Base-by-base conservation (phyloP, 306 rosid species). In the Sesbania bispinosa region DNA sequence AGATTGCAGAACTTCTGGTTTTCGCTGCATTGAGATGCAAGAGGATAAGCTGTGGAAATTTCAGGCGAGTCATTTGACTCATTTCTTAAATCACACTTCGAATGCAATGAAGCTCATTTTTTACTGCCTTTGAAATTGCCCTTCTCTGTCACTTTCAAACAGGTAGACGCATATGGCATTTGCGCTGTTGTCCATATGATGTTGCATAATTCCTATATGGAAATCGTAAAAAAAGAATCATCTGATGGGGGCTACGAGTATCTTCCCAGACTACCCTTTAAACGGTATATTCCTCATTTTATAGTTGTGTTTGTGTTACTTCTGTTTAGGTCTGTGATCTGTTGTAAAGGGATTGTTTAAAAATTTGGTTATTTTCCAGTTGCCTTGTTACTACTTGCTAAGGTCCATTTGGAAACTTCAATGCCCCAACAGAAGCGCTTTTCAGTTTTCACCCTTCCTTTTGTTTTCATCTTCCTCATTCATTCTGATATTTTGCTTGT, bases 11-110 rank as follows among this genome's bases (percentile, higher is more conserved):
- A 91, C 97, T 86, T 94, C 97, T 42, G 96, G 97, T 38, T 91
- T 94, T 85, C 93, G 93, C 78, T 94, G 97, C 77, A 84, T 81
- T 59, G 96, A 94, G 83, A 94, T 94, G 98, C 95, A 73, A 77
- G 91, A 82, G 78, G 63, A 82, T 16, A 89, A 77, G 62, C 92
- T 92, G 3, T 94, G 98, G 98, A 89, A 71, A 77, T 86, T 80
- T 86, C 98, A 94, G 96, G 98, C 67, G 23, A 81, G 88, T 79
- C 57, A 39, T 67, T 35, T 59, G 23, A 81, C 87, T 79, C 57
- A 39, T 67, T 35, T 59, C 73, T 75, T 42, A 19, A 50, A 54
- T 76, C 46, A 15, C 23, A 15, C n/a, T 46, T 5, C 41, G 67
- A 26, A 50, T 73, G 68, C 62, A 27, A 65, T 71, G 61, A 19